phyloP scores from a whole-genome alignment of 2,329 filamentous ascomycete species.

The Xylariaceae sp. region DNA sequence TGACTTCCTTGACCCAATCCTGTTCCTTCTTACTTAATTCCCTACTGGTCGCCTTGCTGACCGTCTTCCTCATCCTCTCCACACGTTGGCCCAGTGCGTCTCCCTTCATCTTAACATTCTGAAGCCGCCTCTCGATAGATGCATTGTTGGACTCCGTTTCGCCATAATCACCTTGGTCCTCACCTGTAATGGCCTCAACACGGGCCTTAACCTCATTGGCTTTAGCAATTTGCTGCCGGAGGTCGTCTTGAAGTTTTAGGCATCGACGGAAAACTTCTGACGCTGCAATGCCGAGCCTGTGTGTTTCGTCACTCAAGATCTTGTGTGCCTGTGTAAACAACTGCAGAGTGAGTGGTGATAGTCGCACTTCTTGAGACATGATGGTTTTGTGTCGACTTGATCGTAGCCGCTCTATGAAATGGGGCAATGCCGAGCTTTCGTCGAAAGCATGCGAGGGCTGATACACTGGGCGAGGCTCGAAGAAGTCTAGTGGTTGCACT shows the following conservation, averaged over 20 bases:
- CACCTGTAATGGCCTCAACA: conserved; percentile 63
- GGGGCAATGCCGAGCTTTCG: conserved; percentile 51
- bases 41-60: conserved; percentile 43
- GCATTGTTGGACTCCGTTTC: conserved; percentile 51
- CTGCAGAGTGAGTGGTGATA: conserved; percentile 67
- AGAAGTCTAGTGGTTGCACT: conserved; percentile 48
- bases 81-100: conserved; percentile 48
- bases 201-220: conserved; percentile 62
- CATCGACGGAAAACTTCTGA: conserved; percentile 71
- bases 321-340: conserved; percentile 71
- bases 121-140: conserved; percentile 53
- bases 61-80: conserved; percentile 40
- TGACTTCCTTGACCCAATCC: conserved; percentile 45
- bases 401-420: conserved; percentile 52
- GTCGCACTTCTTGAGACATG: conserved; percentile 63
- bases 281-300: conserved; percentile 63
- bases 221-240: conserved; percentile 63
- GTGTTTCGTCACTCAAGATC: conserved; percentile 65
- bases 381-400: conserved; percentile 58
- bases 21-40: conserved; percentile 61
- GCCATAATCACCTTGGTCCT: conserved; percentile 48
- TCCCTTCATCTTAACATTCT: conserved; percentile 43
- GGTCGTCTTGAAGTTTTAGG: conserved; percentile 62
- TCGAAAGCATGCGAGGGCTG: conserved; percentile 60
- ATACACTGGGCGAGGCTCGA: conserved; percentile 63